Percentiles rank a stretch among this genome's conserved stretches.
Conservation (phyloP, 768 basidiomycete species). For the Rhizopogon roseolus region DNA sequence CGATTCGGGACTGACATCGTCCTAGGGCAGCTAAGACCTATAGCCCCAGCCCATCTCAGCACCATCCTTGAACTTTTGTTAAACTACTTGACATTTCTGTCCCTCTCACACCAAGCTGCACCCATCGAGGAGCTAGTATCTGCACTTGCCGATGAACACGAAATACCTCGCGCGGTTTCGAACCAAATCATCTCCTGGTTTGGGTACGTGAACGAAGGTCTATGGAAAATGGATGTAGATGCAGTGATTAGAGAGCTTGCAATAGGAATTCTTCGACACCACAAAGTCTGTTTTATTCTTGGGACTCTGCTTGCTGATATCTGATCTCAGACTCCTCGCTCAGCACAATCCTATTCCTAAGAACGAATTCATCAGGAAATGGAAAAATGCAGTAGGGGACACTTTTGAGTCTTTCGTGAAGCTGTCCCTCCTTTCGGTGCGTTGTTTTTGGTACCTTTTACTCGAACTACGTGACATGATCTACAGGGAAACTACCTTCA, state of each 20-base stretch:
- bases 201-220: conserved; percentile 48
- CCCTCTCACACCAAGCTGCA: conserved; percentile 46
- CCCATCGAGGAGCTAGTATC: conserved; percentile 55
- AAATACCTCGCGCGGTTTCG: conserved; percentile 55
- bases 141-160: conserved; percentile 68
- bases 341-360: conserved; percentile 59
- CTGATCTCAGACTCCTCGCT: not conserved
- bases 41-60: conserved; percentile 61
- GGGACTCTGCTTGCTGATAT: not conserved
- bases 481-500: conserved; percentile 75
- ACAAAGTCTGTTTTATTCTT: conserved; percentile 38
- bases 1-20: not conserved
- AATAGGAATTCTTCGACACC: conserved; percentile 59
- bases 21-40: conserved; percentile 68
- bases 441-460: not conserved
- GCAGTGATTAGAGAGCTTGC: conserved; percentile 73
- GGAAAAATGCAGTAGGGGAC: conserved; percentile 77
- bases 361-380: conserved; percentile 53
- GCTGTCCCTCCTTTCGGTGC: conserved; percentile 65
- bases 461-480: not conserved
- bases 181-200: conserved; percentile 82
- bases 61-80: conserved; percentile 73
- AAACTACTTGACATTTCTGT: conserved; percentile 63
- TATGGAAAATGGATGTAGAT: conserved; percentile 64
- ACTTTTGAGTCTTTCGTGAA: conserved; percentile 62